Evolutionary conservation across 805 yeast genomes (phyloP).

Genomic region (Lipomyces yamadae): DNA sequence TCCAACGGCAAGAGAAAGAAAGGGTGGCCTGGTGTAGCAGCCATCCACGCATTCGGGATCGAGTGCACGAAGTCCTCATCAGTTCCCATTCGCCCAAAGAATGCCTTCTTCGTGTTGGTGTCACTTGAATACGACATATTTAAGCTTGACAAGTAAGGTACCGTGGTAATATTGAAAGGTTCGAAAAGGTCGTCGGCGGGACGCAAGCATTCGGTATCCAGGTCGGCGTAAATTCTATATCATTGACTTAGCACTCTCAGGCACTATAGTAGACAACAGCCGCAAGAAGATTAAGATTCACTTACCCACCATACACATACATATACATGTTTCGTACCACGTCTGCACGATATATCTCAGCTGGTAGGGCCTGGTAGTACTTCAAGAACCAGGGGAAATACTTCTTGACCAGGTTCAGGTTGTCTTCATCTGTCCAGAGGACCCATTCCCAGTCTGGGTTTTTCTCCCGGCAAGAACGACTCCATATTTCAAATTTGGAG

Average conservation of each 20-base stretch:
- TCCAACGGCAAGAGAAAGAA: not conserved
- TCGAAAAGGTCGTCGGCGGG: not conserved
- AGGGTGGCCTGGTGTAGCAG: not conserved
- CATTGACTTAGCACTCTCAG: not conserved
- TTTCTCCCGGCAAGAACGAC: not conserved
- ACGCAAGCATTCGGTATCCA: not conserved
- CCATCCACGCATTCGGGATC: constrained; percentile 5
- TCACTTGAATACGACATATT: not conserved
- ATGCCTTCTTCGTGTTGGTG: not conserved
- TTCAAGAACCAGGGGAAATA: not conserved
- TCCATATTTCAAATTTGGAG: not conserved
- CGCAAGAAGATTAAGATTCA: no score
- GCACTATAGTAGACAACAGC: no score
- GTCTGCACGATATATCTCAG: not conserved
- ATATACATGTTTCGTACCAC: not conserved
- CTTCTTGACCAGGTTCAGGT: not conserved
- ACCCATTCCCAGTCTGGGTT: constrained; percentile 1
- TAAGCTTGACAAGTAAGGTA: not conserved
- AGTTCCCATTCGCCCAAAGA: not conserved
- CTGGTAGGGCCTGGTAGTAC: not conserved
- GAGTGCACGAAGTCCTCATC: not conserved
- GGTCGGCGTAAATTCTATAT: not conserved
- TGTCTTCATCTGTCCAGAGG: not conserved
- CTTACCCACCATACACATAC: not conserved
- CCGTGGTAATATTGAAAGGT: not conserved